phyloP scores from a whole-genome alignment of 1,139 yeast species.

The Nakaseomyces delphensis region DNA sequence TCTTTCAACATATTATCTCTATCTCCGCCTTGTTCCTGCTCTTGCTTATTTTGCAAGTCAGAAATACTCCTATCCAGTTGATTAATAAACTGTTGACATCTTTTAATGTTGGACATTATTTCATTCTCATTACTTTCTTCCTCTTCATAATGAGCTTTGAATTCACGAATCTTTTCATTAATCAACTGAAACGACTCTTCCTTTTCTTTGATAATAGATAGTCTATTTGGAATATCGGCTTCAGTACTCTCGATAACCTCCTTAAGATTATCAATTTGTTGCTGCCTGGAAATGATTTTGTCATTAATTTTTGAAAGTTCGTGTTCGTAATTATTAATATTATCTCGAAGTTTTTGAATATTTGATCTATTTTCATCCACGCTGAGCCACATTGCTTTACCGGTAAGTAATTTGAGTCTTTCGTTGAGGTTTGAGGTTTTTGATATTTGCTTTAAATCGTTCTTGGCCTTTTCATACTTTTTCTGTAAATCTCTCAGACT shows the following conservation, averaged over 20 bases:
- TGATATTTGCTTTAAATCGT: constrained; percentile 28
- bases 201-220: constrained; percentile 18
- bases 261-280: constrained; percentile 3
- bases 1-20: constrained; percentile 16
- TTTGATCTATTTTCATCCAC: constrained; percentile 26
- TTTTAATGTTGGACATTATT: constrained; percentile 29
- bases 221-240: constrained; percentile 17
- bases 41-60: constrained; percentile 32
- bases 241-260: constrained; percentile 17
- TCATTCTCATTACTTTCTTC: constrained; percentile 25
- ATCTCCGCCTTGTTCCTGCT: constrained; percentile 28
- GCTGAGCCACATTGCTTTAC: constrained; percentile 59
- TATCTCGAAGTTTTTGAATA: constrained; percentile 22
- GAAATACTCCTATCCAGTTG: constrained; percentile 36
- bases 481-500: constrained; percentile 25
- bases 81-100: constrained; percentile 30
- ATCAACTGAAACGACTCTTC: constrained; percentile 21
- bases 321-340: constrained; percentile 19
- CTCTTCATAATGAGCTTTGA: constrained; percentile 17
- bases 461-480: constrained; percentile 32
- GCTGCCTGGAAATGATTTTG: constrained; percentile 15
- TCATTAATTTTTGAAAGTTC: constrained; percentile 26
- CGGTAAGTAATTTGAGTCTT: constrained; percentile 42
- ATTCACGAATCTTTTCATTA: constrained; percentile 19
- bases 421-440: constrained; percentile 35